phyloP scores from a whole-genome alignment of 2,329 filamentous ascomycete species.

The Keithomyces neogunnii region DNA sequence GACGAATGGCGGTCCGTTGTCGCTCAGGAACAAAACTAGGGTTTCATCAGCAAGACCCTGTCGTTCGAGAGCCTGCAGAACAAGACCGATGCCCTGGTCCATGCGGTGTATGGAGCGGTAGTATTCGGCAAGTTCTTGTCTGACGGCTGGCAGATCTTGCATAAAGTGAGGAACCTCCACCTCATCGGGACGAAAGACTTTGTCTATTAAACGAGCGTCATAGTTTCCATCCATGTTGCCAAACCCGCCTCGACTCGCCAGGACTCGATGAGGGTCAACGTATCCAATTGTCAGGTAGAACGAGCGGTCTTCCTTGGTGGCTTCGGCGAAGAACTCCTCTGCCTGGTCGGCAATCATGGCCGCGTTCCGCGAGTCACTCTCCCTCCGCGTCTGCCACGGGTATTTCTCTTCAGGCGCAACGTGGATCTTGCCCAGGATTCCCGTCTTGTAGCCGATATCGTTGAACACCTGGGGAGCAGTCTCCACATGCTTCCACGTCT shows the following conservation, averaged over 20 bases:
- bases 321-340: slow-evolving; percentile 26
- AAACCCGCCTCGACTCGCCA: slow-evolving; percentile 29
- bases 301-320: slow-evolving; percentile 20
- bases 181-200: slow-evolving; percentile 19
- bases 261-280: slow-evolving; percentile 37
- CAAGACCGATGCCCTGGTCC: slow-evolving; percentile 31
- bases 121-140: slow-evolving; percentile 34
- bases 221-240: slow-evolving; percentile 29
- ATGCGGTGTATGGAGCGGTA: slow-evolving; percentile 30
- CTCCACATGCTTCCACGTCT: slow-evolving; percentile 34
- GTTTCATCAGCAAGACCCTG: slow-evolving; percentile 26
- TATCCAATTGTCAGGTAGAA: slow-evolving; percentile 39
- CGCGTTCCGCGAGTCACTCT: slow-evolving; percentile 35
- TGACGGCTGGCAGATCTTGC: slow-evolving; percentile 29
- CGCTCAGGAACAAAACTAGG: slow-evolving; percentile 36
- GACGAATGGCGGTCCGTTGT: slow-evolving; percentile 40
- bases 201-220: slow-evolving; percentile 15
- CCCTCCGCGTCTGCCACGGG: slow-evolving; percentile 29
- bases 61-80: slow-evolving; percentile 25
- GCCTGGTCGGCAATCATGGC: slow-evolving; percentile 28
- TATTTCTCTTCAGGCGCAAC: slow-evolving; percentile 26
- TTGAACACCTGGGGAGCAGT: slow-evolving; percentile 31
- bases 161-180: slow-evolving; percentile 33
- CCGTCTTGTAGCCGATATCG: slow-evolving; percentile 32
- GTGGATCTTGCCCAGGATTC: slow-evolving; percentile 40